Evolutionary conservation across 1,284 basidiomycete species (phyloP).

Genomic region (Neonothopanus nambi): DNA sequence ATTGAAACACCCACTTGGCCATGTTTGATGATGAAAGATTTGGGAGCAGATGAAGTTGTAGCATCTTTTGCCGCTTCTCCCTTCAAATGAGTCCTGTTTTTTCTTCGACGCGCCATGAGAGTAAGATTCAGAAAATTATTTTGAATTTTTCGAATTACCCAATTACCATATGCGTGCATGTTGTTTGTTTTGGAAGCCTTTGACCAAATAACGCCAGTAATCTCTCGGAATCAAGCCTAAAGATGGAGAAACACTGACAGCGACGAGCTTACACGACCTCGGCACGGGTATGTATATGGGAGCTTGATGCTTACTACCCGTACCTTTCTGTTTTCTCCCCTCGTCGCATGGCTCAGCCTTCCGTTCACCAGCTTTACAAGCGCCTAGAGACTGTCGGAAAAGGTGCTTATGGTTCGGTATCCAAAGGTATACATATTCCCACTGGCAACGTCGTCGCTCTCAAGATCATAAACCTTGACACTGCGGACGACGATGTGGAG

Average conservation of each 20-base stretch:
- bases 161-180: not conserved
- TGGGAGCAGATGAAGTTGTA: constrained; percentile 45
- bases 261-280: not conserved
- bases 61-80: constrained; percentile 37
- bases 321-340: not conserved
- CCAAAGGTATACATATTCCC: constrained; percentile 85
- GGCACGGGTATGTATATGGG: not conserved
- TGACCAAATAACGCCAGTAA: not conserved
- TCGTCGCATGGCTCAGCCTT: constrained; percentile 39
- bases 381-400: constrained; percentile 86
- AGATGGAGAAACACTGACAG: not conserved
- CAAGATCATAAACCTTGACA: constrained; percentile 99
- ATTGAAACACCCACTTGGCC: constrained; percentile 91
- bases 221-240: too few relatives aligned
- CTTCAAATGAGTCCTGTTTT: constrained; percentile 88
- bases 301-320: not conserved
- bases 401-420: constrained; percentile 95
- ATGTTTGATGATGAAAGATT: constrained; percentile 92
- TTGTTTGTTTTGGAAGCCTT: not conserved
- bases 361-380: constrained; percentile 61
- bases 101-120: constrained; percentile 75
- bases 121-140: constrained; percentile 1
- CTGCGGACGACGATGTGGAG: constrained; percentile 92
- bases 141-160: not conserved
- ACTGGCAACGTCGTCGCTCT: constrained; percentile 89